Conservation (phyloP, 345 rosid genomes). For the Isatis tinctoria region DNA sequence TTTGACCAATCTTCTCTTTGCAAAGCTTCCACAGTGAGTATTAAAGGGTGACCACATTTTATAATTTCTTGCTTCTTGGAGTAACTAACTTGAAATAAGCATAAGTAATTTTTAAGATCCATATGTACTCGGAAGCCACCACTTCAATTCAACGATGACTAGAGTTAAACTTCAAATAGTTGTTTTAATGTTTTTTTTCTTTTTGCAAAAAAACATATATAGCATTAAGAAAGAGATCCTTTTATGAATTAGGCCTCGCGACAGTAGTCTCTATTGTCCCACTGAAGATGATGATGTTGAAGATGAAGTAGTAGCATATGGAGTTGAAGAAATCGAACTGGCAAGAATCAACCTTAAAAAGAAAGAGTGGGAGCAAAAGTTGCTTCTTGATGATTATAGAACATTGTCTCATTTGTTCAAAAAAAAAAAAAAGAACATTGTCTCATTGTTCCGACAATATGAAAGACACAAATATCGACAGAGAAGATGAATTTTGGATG, state of each 20-base stretch:
- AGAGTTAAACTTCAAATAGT: background rate
- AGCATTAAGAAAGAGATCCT: too few species aligned
- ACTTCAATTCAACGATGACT: background rate
- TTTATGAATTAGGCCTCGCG: constrained; percentile 77
- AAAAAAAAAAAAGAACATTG: too few species aligned
- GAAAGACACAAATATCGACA: constrained; percentile 40
- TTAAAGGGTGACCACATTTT: background rate
- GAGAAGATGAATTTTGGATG: constrained; percentile 40
- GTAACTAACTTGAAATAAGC: background rate
- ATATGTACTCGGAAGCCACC: background rate
- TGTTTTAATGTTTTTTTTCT: background rate
- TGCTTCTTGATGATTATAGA: constrained; percentile 72
- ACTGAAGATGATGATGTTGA: constrained; percentile 80
- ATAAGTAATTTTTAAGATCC: background rate
- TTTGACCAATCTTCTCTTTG: constrained; percentile 92
- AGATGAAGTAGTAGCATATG: constrained; percentile 80
- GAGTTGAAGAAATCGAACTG: constrained; percentile 92
- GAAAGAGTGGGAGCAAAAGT: constrained; percentile 61
- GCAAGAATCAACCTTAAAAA: constrained; percentile 80
- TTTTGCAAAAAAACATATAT: too few species aligned
- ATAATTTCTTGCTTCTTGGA: background rate
- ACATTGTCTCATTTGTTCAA: too few species aligned
- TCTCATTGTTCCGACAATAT: constrained; percentile 49
- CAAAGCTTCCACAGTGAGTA: constrained; percentile 89
- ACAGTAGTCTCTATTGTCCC: constrained; percentile 75